Base-by-base conservation (phyloP, 495 filamentous ascomycete species). In the Penicillium crystallinum region DNA sequence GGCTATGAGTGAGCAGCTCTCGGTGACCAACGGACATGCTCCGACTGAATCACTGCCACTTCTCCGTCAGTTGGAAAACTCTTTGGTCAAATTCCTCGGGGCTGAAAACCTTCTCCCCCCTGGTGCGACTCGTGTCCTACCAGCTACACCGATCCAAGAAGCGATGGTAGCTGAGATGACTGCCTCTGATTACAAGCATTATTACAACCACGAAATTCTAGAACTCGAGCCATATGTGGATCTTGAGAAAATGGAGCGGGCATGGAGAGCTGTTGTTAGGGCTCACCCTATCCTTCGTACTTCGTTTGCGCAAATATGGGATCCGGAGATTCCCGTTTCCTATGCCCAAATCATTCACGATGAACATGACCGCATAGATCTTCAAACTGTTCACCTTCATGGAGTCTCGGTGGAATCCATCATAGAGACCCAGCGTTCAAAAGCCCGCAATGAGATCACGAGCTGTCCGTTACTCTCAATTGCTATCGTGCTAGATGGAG, bases 161-260 rank as follows among this genome's bases (percentile, higher is more conserved):
- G 82, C 79, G n/a, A 90, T 95, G 83, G 74, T 92, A 29, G 81
- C 81, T 0, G 85, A 89, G 52, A 91, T 91, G 82, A 36, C 84
- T 17, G 68, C 74, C 4, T 91, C 88, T 1, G 73, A 75, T 7
- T 91, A 84, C 56, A 69, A 72, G 21, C 73, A 82, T 56, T 95
- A 95, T 61, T 92, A 89, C 72, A 91, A 89, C 53, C 86, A 91
- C 51, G 87, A 92, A 53, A 72, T 88, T 23, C 67, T 90, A 17
- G 75, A 81, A 44, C 55, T 95, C 1, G 55, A 67, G 12, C 58
- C 71, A 1, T 53, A 69, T 4, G 70, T 81, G 5, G 76, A 91
- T 56, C 35, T 83, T 3, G 38, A 59, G 3, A 73, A 58, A 22
- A 71, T 93, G 9, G 75, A 77, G 43, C 39, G 48, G 17, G 86